Conservation (phyloP, 1,139 yeast species). For the Diutina ranongensis region DNA sequence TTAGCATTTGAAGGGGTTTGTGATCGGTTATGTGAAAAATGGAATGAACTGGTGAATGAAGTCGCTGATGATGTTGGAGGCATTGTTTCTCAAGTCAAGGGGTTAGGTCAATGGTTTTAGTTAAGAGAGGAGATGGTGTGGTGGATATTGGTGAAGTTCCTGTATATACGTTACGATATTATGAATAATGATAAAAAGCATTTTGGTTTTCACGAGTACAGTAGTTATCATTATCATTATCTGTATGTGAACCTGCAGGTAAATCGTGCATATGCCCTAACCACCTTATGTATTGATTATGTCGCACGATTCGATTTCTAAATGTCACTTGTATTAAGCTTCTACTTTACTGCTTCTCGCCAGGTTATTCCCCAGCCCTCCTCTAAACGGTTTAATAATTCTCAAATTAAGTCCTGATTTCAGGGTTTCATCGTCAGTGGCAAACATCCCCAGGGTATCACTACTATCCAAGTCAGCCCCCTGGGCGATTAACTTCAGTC, state of each 20-base stretch:
- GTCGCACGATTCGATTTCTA: too few relatives aligned
- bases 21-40: conserved; percentile 36
- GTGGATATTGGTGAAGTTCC: too few relatives aligned
- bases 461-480: not conserved
- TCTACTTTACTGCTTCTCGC: not conserved
- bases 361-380: conserved; percentile 1
- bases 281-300: too few relatives aligned
- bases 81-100: conserved; percentile 3
- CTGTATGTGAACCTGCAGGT: too few relatives aligned
- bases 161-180: too few relatives aligned
- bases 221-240: too few relatives aligned
- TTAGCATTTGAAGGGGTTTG: conserved; percentile 77
- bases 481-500: conserved; percentile 9
- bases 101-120: conserved; percentile 5
- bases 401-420: conserved; percentile 39
- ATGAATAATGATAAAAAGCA: too few relatives aligned
- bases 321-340: too few relatives aligned
- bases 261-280: too few relatives aligned
- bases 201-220: too few relatives aligned
- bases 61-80: conserved; percentile 16
- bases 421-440: conserved; percentile 11
- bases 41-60: conserved; percentile 35
- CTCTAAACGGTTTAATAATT: conserved; percentile 46
- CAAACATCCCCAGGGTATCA: conserved; percentile 6
- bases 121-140: too few relatives aligned